phyloP scores from a whole-genome alignment of 208 protist genomes.

The Angomonas desouzai region DNA sequence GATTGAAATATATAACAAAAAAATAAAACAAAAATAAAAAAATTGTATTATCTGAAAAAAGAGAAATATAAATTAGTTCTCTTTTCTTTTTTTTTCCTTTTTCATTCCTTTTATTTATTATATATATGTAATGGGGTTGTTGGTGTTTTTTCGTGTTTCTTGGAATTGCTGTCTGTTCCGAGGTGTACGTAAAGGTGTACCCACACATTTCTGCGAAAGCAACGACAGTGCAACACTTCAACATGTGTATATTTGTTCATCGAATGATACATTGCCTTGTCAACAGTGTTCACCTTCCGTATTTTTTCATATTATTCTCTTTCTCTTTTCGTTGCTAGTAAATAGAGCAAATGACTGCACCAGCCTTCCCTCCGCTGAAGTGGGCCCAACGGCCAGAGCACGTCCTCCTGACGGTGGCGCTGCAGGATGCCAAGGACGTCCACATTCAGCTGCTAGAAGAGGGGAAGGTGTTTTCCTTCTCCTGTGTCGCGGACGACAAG shows the following conservation, averaged over 20 bases:
- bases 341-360: constrained; percentile 14
- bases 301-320: too few relatives aligned
- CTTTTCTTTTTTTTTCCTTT: constrained; percentile 16
- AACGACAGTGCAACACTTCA: too few relatives aligned
- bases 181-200: too few relatives aligned
- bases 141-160: constrained; percentile 17
- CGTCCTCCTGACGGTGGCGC: constrained; percentile 69
- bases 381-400: constrained; percentile 84
- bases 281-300: too few relatives aligned
- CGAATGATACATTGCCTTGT: too few relatives aligned
- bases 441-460: constrained; percentile 51
- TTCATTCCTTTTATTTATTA: too few relatives aligned
- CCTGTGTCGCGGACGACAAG: constrained; percentile 28
- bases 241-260: too few relatives aligned
- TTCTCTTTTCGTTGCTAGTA: too few relatives aligned
- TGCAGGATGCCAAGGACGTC: constrained; percentile 74
- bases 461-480: constrained; percentile 39
- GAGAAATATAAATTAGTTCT: constrained; percentile 6
- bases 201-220: too few relatives aligned
- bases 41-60: too few relatives aligned
- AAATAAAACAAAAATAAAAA: constrained; percentile 2
- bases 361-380: constrained; percentile 56
- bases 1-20: not conserved
- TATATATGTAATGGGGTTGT: too few relatives aligned
- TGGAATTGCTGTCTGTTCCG: too few relatives aligned